Conservation (phyloP, 352 stramenopile genomes). For the Phytophthora aleatoria region DNA sequence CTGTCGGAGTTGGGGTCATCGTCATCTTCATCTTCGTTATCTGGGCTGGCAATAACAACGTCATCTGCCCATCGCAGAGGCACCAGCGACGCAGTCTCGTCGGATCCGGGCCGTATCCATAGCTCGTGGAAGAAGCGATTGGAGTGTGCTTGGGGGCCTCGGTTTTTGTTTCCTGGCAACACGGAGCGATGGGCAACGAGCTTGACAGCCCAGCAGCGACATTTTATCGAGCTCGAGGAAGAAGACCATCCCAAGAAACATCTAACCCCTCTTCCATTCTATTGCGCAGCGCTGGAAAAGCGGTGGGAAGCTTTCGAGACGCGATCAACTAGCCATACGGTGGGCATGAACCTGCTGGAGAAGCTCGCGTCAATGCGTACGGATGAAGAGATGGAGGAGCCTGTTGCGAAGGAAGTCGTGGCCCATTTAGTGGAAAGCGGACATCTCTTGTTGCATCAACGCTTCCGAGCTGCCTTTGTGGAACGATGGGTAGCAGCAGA, state of each 20-base stretch:
- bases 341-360: slow-evolving; percentile 53
- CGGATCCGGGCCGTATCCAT: slow-evolving; percentile 35
- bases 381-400: slow-evolving; percentile 59
- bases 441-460: slow-evolving; percentile 67
- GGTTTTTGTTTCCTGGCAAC: slow-evolving; percentile 49
- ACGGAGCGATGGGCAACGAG: slow-evolving; percentile 34
- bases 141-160: slow-evolving; percentile 61
- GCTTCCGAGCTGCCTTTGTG: slow-evolving; percentile 80
- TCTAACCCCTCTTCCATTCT: slow-evolving; percentile 43
- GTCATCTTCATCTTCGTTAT: slow-evolving; percentile 30
- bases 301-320: slow-evolving; percentile 58
- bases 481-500: slow-evolving; percentile 63
- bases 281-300: slow-evolving; percentile 52
- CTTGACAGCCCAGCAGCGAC: slow-evolving; percentile 7
- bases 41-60: slow-evolving; percentile 18
- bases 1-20: slow-evolving; percentile 16
- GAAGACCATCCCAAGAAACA: slow-evolving; percentile 37
- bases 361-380: slow-evolving; percentile 45
- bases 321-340: slow-evolving; percentile 57
- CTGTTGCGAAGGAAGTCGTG: slow-evolving; percentile 55
- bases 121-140: slow-evolving; percentile 64
- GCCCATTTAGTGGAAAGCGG: slow-evolving; percentile 59
- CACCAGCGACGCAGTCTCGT: slow-evolving; percentile 28
- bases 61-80: slow-evolving; percentile 12
- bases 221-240: slow-evolving; percentile 36